phyloP scores from a whole-genome alignment of 345 rosid species.

The Bretschneidera sinensis region DNA sequence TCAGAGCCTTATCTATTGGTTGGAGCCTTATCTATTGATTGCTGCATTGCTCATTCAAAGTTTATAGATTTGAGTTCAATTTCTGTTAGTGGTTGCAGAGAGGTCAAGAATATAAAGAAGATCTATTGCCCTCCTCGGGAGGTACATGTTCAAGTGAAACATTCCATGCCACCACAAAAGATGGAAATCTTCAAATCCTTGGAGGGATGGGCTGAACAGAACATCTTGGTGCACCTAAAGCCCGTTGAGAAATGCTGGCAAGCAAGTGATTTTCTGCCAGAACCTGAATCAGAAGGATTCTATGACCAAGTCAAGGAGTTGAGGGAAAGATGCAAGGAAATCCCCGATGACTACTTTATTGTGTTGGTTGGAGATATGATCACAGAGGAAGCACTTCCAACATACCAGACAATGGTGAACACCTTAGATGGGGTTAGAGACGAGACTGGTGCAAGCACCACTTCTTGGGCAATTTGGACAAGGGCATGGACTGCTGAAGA shows the following conservation, averaged over 20 bases:
- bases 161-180: too few species aligned
- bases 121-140: slow-evolving; percentile 20
- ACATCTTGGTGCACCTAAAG: slow-evolving; percentile 42
- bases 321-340: slow-evolving; percentile 39
- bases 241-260: slow-evolving; percentile 70
- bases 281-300: slow-evolving; percentile 48
- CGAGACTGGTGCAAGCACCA: too few species aligned
- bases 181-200: slow-evolving; percentile 57
- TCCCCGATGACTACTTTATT: slow-evolving; percentile 30
- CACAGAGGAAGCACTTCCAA: too few species aligned
- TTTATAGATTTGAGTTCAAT: not conserved
- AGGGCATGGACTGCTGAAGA: slow-evolving; percentile 65
- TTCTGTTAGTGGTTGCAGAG: too few species aligned
- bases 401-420: too few species aligned
- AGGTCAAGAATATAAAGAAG: too few species aligned
- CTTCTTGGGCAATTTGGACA: slow-evolving; percentile 52
- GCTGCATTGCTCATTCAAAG: too few species aligned
- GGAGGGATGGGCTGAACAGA: slow-evolving; percentile 35
- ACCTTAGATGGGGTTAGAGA: too few species aligned
- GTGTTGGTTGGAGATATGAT: slow-evolving; percentile 36
- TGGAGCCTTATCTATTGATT: too few species aligned
- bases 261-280: slow-evolving; percentile 58
- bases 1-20: too few species aligned
- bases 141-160: slow-evolving; percentile 27
- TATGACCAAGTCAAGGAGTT: slow-evolving; percentile 51